Conservation (phyloP, 2,329 filamentous ascomycete species). For the Phaeosphaeriaceae sp. region DNA sequence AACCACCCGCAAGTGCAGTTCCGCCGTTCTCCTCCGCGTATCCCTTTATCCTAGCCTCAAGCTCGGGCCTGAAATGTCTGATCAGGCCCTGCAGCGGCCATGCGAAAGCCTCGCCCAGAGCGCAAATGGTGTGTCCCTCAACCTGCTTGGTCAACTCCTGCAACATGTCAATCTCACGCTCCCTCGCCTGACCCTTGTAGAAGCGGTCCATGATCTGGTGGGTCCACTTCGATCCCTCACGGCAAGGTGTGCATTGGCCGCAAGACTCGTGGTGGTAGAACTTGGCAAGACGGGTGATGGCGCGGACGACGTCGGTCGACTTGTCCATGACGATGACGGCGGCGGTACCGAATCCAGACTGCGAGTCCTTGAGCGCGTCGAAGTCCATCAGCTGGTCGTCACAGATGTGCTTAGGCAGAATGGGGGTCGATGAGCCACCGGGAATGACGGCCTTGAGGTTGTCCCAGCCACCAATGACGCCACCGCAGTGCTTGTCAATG, state of each 20-base stretch:
- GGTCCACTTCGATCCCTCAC: constrained; percentile 98
- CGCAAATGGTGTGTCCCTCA: constrained; percentile 98
- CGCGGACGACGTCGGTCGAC: constrained; percentile 92
- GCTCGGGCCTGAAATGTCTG: constrained; percentile 94
- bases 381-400: constrained; percentile 99
- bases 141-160: constrained; percentile 99
- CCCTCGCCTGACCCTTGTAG: constrained; percentile 85
- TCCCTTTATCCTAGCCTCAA: constrained; percentile 88
- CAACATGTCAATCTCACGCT: constrained; percentile 98
- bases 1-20: constrained; percentile 82
- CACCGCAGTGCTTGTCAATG: constrained; percentile 97
- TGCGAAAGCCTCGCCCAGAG: constrained; percentile 95
- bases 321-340: constrained; percentile 99
- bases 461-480: constrained; percentile 96
- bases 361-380: constrained; percentile 95
- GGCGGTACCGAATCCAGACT: constrained; percentile 95
- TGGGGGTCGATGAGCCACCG: constrained; percentile 94
- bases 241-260: constrained; percentile 98
- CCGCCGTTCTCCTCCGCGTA: constrained; percentile 78
- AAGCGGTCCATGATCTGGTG: constrained; percentile 99
- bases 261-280: constrained; percentile 99
- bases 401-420: constrained; percentile 87
- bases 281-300: constrained; percentile 88
- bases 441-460: constrained; percentile 95
- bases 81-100: constrained; percentile 99